Evolutionary conservation across 345 rosid genomes (phyloP), one percentile per base, ranked within the genome.

Genomic region (Brassica rapa): DNA sequence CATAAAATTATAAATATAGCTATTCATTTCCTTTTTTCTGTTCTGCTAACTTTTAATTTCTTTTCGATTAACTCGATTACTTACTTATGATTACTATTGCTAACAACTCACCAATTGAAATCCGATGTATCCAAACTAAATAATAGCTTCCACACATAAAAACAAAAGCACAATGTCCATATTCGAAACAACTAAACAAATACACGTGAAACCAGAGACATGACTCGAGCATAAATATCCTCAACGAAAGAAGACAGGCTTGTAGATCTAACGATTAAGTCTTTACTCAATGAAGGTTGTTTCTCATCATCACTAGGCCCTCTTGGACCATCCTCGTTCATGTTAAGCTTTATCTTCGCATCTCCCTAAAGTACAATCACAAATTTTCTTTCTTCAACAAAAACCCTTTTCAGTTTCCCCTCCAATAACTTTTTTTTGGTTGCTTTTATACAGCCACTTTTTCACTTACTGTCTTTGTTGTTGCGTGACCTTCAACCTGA

Each of bases 321-420:
- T 41, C 63, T 60, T 41, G 0, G 23, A 57, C 43, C 69, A 5
- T 67, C 82, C 65, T 49, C 1, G 19, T 73, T 62, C 64, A 49
- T 73, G 57, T 61, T 57, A 6, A 43, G 67, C 61, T 71, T 71
- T 21, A 57, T 72, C 81, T 56, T 65, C 15, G 29, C 68, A 57
- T 43, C 70, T 73, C 6, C 82, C 82, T 79, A 62, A 46, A 73
- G 82, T 59, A 79, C 73, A 79, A 79, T 7, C 65, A 73, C 73
- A 79, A 67, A 79, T 5, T 43, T 32, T 79, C 78, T 67, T 73
- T 51, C 77, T 79, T 77, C 77, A 78, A 65, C 39, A 71, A 70
- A 55, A 6, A 16, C 11, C 39, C 33, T 37, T 46, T 60, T 35
- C 62, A 66, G 35, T 78, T 77, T 71, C 72, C 60, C 62, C 68